Conservation (phyloP, 164 flowering plant genomes). For the Umbilicus rupestris region DNA sequence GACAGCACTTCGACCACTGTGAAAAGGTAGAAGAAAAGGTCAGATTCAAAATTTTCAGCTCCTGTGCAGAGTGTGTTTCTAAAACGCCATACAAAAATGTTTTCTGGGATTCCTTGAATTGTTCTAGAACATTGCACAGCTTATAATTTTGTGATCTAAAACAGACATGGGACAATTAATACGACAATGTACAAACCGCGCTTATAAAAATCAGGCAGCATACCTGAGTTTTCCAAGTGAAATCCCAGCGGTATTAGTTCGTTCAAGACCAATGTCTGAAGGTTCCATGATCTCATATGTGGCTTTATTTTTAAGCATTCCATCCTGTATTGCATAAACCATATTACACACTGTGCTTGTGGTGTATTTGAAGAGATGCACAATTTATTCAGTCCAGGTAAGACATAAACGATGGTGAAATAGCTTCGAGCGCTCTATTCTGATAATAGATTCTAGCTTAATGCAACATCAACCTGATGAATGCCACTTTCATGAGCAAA, state of each 20-base stretch:
- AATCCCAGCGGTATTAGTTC: conserved; percentile 74
- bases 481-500: conserved; percentile 99
- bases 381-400: background rate
- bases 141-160: background rate
- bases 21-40: background rate
- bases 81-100: no score
- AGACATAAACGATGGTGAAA: background rate
- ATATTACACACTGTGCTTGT: background rate
- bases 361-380: background rate
- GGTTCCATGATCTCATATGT: conserved; percentile 93
- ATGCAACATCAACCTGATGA: conserved; percentile 54
- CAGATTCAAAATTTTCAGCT: background rate
- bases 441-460: background rate
- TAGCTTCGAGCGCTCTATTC: background rate
- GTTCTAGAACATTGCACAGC: background rate
- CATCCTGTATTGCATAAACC: conserved; percentile 52
- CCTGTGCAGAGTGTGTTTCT: background rate
- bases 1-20: conserved; percentile 95
- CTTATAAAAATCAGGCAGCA: background rate
- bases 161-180: background rate
- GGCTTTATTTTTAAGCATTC: conserved; percentile 84
- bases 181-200: background rate
- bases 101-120: background rate
- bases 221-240: conserved; percentile 95
- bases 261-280: conserved; percentile 78